Evolutionary conservation across 2,329 filamentous ascomycete species (phyloP).

Genomic region (Alternaria sp.): DNA sequence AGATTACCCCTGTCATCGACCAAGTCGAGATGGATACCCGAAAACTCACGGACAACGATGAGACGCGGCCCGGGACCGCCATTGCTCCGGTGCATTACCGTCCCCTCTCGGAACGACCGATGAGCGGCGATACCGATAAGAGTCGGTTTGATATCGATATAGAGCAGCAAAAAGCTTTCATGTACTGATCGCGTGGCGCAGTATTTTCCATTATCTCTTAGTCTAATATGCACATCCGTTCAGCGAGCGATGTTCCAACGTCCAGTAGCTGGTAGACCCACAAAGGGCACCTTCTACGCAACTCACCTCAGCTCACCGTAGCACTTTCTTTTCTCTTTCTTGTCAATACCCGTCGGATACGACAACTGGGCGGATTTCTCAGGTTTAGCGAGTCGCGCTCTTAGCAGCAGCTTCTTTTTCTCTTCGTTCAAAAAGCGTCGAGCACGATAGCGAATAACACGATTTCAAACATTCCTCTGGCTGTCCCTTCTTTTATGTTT

Average conservation of each 20-base stretch:
- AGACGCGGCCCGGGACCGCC: conserved; percentile 35
- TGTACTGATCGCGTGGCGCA: conserved; percentile 41
- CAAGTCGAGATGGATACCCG: conserved; percentile 48
- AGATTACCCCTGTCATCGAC: conserved; percentile 43
- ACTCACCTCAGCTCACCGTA: conserved; percentile 10
- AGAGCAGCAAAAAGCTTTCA: conserved; percentile 49
- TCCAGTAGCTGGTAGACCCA: conserved; percentile 28
- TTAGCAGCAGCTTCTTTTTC: conserved; percentile 3
- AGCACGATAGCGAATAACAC: conserved; percentile 16
- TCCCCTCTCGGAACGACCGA: conserved; percentile 38
- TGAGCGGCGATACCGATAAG: conserved; percentile 47
- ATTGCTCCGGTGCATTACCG: conserved; percentile 26
- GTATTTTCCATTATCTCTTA: conserved; percentile 20
- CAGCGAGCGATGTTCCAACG: conserved; percentile 20
- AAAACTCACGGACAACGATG: conserved; percentile 38
- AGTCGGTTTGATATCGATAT: conserved; percentile 46
- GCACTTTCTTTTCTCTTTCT: conserved; percentile 23
- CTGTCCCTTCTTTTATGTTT: conserved; percentile 5
- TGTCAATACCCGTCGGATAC: conserved; percentile 26
- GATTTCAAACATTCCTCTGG: background rate
- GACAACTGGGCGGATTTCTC: conserved; percentile 24
- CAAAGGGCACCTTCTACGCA: conserved; percentile 24
- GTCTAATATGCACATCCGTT: conserved; percentile 29
- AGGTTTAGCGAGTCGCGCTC: conserved; percentile 21
- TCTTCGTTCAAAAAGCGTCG: conserved; percentile 8